Evolutionary conservation across 73 alveolate genomes (phyloP), one percentile per base, ranked within the genome.

Genomic region (Paramecium bursaria): DNA sequence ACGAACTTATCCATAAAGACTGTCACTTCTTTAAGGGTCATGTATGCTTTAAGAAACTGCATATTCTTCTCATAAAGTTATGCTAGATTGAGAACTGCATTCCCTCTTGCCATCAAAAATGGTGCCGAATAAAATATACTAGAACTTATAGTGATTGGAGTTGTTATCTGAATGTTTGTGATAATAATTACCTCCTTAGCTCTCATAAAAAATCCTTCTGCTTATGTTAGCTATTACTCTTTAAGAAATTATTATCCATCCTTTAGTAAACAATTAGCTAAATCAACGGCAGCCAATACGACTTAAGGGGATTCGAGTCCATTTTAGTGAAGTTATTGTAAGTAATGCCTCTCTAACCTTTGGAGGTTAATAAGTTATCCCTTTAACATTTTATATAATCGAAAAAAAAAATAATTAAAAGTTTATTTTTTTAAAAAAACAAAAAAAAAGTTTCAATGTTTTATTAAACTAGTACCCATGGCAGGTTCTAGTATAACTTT

Each of bases 281-380:
- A 57, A 5, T 57, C 76, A 2, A 57, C 76, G 14, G 76, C 76
- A n/a, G 76, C 49, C 17, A 17, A 30, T 1, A 57, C 76, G 29
- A 57, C 76, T 17, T 30, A 30, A 30, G 76, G 76, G 17, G 76
- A 57, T 17, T 57, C 76, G 51, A 48, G 33, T 25, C 76, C 76
- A 57, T 57, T 57, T 22, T 57, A 57, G 33, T 48, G 33, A 4
- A 57, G 17, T 3, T 48, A 19, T 21, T 57, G 17, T 21, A 57
- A 11, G 33, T 57, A 57, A 27, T 13, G 33, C 29, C 76, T 10
- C 33, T 57, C 76, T 15, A 57, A 57, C 33, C 76, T 57, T 29
- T 57, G 33, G 14, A 57, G 51, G 33, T 57, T 57, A 48, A 27
- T 7, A 27, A 57, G 13, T 30, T 57, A 30, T 57, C 76, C 76